Percentiles rank a stretch among this genome's conserved stretches.
These are phyloP conservation scores for Eremochloa ophiuroides DNA, from an alignment of 176 grass and related monocot species.

Conservation along the genomic window DNA sequence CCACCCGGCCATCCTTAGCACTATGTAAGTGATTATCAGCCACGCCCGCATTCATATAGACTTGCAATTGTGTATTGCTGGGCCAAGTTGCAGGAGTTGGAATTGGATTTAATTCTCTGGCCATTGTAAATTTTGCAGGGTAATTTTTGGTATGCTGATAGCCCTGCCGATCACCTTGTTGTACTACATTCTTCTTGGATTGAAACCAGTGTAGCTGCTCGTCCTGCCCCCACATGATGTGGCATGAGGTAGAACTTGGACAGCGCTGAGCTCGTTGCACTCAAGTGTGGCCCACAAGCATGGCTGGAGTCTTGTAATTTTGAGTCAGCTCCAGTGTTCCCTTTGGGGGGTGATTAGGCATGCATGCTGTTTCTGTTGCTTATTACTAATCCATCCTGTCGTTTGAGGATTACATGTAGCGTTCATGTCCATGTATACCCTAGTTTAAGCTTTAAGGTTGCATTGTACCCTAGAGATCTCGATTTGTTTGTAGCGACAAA, in stretches of 20 bases:
- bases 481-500: not conserved
- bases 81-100: not conserved
- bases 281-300: not conserved
- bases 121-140: constrained; percentile 36
- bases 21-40: constrained; percentile 49
- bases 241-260: not conserved
- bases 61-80: not conserved
- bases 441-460: not conserved
- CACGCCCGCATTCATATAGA: too few relatives aligned
- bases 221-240: not conserved
- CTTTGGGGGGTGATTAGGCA: not conserved
- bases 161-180: constrained; percentile 72
- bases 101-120: not conserved
- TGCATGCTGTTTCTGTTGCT: constrained; percentile 13
- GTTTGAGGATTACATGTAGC: not conserved
- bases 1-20: constrained; percentile 77
- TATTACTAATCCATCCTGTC: not conserved
- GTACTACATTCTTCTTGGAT: constrained; percentile 75
- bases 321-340: not conserved
- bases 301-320: constrained; percentile 28
- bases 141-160: constrained; percentile 97
- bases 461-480: too few relatives aligned
- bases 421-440: not conserved
- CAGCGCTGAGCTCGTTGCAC: not conserved
- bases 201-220: constrained; percentile 31